Evolutionary conservation across 1,284 basidiomycete genomes (phyloP).

Genomic region (Moniliophthora roreri): DNA sequence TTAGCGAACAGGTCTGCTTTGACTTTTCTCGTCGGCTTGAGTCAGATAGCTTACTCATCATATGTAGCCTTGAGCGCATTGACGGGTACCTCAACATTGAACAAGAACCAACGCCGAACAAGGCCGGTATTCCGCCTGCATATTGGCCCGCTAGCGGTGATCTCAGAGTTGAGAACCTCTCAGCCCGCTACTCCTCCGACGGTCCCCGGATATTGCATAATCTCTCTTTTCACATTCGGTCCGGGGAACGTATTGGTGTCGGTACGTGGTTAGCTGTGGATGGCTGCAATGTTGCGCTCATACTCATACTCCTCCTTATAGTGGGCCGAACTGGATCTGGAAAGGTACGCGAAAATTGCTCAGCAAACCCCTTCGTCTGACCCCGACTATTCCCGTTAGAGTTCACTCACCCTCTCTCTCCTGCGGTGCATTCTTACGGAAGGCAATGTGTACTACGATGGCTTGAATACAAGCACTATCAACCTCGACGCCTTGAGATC

Average conservation of each 20-base stretch:
- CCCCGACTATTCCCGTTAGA: constrained; percentile 32
- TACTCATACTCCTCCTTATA: constrained; percentile 18
- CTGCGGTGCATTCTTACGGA: constrained; percentile 59
- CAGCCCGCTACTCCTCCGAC: constrained; percentile 53
- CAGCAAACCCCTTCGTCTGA: constrained; percentile 34
- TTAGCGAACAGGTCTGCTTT: neutral
- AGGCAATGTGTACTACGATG: constrained; percentile 56
- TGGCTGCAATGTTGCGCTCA: neutral
- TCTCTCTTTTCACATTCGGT: constrained; percentile 52
- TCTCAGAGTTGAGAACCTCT: constrained; percentile 59
- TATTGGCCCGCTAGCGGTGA: constrained; percentile 79
- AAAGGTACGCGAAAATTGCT: constrained; percentile 46
- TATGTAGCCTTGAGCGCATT: constrained; percentile 67
- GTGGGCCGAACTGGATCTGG: constrained; percentile 79
- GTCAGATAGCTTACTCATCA: neutral
- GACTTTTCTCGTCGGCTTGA: too few species aligned
- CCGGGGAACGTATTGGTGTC: constrained; percentile 64
- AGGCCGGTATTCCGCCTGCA: constrained; percentile 62
- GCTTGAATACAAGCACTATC: constrained; percentile 41
- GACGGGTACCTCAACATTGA: constrained; percentile 72
- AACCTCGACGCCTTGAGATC: constrained; percentile 66
- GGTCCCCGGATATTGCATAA: constrained; percentile 54
- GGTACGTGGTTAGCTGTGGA: constrained; percentile 28
- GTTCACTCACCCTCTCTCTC: constrained; percentile 49
- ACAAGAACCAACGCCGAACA: constrained; percentile 59